Percentiles rank a stretch among this genome's conserved stretches.
phyloP scores from a whole-genome alignment of 352 stramenopile genomes.

The Phytophthora podocarpi region DNA sequence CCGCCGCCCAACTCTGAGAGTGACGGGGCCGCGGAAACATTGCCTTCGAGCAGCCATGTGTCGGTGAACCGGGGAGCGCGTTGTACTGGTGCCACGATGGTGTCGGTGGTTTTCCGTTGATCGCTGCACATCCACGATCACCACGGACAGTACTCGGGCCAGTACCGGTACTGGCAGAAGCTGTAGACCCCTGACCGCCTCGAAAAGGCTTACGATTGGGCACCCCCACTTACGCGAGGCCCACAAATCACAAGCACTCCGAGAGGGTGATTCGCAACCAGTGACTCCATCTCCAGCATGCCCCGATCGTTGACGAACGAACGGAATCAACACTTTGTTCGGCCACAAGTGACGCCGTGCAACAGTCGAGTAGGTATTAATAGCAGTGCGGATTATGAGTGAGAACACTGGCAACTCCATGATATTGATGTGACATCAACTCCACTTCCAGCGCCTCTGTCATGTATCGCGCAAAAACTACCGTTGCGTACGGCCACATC shows the following conservation, averaged over 20 bases:
- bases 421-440: neutral
- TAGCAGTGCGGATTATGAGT: neutral
- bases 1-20: slow-evolving; percentile 48
- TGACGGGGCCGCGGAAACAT: slow-evolving; percentile 40
- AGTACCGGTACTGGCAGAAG: neutral
- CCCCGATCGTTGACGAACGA: neutral
- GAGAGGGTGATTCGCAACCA: neutral
- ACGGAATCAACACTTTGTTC: neutral
- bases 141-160: neutral
- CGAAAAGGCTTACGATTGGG: neutral
- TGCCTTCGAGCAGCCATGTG: slow-evolving; percentile 47
- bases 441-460: neutral
- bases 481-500: neutral
- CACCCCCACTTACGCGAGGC: neutral
- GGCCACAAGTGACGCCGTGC: neutral
- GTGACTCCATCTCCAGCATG: neutral
- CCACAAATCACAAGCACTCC: neutral
- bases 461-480: neutral
- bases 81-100: slow-evolving; percentile 50
- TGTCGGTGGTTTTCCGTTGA: slow-evolving; percentile 49
- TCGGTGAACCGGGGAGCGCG: slow-evolving; percentile 32
- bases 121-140: slow-evolving; percentile 59
- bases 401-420: neutral
- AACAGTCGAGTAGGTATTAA: neutral
- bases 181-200: neutral